Conservation (phyloP, 306 rosid genomes). For the Rosa lucieae region DNA sequence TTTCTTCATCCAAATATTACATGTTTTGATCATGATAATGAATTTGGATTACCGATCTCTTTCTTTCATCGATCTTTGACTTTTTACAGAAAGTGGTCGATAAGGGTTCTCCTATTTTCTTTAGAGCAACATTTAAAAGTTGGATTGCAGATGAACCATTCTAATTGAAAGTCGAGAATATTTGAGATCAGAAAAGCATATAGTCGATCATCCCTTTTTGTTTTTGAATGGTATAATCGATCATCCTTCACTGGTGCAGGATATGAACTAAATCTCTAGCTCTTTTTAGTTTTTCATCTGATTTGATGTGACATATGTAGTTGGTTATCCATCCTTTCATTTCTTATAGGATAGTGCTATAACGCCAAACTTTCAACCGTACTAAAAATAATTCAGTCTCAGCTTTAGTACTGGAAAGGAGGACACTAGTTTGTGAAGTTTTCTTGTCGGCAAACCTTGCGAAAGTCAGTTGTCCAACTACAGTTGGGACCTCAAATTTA, state of each 20-base stretch:
- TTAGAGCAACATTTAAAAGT: neutral
- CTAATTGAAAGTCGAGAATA: neutral
- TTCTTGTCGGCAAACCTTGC: neutral
- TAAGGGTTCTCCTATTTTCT: neutral
- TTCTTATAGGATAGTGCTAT: conserved; percentile 1
- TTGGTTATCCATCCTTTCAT: neutral
- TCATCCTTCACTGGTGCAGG: neutral
- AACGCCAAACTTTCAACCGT: conserved; percentile 2
- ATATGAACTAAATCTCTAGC: neutral
- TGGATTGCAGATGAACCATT: neutral
- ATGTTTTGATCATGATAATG: neutral
- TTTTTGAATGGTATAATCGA: too few species aligned
- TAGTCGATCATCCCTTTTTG: too few species aligned
- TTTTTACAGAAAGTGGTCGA: neutral
- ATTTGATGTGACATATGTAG: conserved; percentile 3
- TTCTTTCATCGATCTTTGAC: neutral
- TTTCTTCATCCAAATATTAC: neutral
- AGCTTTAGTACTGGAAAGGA: neutral
- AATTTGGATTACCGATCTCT: neutral
- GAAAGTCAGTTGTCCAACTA: neutral
- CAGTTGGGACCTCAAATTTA: neutral
- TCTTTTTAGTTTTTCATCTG: neutral
- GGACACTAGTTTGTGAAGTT: neutral
- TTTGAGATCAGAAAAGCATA: neutral
- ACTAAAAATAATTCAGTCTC: neutral